These are phyloP conservation scores for Mucor racemosus DNA, from an alignment of 371 early-diverging fungal genomes.

Conservation along the genomic window DNA sequence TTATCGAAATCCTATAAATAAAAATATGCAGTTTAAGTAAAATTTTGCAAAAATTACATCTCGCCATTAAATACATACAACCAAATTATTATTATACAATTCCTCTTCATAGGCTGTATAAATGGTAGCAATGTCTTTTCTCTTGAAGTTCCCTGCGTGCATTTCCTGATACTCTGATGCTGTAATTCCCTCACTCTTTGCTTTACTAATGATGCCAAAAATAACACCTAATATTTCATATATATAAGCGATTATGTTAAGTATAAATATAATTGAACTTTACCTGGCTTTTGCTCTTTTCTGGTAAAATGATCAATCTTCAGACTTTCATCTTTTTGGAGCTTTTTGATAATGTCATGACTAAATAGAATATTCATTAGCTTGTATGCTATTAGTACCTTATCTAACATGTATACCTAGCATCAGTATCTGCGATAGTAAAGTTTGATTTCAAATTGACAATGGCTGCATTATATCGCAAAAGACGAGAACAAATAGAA, in stretches of 20 bases:
- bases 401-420: constrained; percentile 25
- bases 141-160: constrained; percentile 5
- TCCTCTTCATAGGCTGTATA: constrained; percentile 48
- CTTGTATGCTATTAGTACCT: not conserved
- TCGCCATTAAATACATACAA: constrained; percentile 26
- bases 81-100: constrained; percentile 32
- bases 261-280: no score
- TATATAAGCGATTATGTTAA: no score
- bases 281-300: constrained; percentile 16
- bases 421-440: constrained; percentile 50
- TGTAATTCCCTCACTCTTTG: constrained; percentile 35
- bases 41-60: not conserved
- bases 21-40: not conserved
- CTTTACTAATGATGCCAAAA: constrained; percentile 32
- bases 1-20: constrained; percentile 64
- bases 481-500: constrained; percentile 52
- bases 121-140: constrained; percentile 24
- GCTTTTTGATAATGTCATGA: constrained; percentile 24
- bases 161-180: constrained; percentile 16
- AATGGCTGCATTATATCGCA: constrained; percentile 33
- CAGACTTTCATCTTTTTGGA: constrained; percentile 13
- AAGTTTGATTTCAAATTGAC: constrained; percentile 46
- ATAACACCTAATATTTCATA: constrained; percentile 21
- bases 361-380: constrained; percentile 14
- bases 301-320: constrained; percentile 2